Evolutionary conservation across 2,329 filamentous ascomycete genomes (phyloP).

Genomic region (Zasmidium cellare): DNA sequence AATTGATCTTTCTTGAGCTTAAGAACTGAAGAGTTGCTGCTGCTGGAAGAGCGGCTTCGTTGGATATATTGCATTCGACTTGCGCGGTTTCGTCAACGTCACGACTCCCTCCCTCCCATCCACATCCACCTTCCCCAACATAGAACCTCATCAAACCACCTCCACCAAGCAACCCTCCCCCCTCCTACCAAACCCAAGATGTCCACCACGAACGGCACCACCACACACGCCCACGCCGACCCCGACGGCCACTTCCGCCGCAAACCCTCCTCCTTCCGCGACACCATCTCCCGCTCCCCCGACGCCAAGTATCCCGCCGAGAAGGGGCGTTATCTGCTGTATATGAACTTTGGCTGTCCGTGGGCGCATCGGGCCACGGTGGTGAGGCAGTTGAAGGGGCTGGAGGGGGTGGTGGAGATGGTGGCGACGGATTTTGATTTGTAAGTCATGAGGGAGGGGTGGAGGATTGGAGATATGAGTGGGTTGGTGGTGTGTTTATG

Average conservation of each 20-base stretch:
- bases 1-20: too few relatives aligned
- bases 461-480: background rate
- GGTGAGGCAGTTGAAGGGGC: constrained; percentile 51
- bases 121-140: too few relatives aligned
- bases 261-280: constrained; percentile 56
- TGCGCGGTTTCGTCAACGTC: too few relatives aligned
- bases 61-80: too few relatives aligned
- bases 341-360: constrained; percentile 61
- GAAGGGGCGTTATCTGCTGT: constrained; percentile 61
- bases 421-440: constrained; percentile 45
- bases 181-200: too few relatives aligned
- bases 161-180: too few relatives aligned
- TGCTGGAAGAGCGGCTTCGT: too few relatives aligned
- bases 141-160: too few relatives aligned
- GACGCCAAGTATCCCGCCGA: constrained; percentile 58
- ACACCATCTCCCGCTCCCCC: constrained; percentile 54
- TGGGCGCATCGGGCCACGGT: constrained; percentile 60
- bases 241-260: constrained; percentile 55
- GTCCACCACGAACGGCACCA: background rate
- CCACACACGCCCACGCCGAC: constrained; percentile 30
- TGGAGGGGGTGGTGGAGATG: constrained; percentile 51
- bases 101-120: too few relatives aligned
- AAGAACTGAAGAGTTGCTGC: too few relatives aligned
- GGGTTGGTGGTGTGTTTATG: background rate
- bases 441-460: background rate